A percentile compares a stretch with the other conserved stretches of the same genome.
Evolutionary conservation across 306 rosid species (phyloP).

Genomic region (Echinosophora koreensis): DNA sequence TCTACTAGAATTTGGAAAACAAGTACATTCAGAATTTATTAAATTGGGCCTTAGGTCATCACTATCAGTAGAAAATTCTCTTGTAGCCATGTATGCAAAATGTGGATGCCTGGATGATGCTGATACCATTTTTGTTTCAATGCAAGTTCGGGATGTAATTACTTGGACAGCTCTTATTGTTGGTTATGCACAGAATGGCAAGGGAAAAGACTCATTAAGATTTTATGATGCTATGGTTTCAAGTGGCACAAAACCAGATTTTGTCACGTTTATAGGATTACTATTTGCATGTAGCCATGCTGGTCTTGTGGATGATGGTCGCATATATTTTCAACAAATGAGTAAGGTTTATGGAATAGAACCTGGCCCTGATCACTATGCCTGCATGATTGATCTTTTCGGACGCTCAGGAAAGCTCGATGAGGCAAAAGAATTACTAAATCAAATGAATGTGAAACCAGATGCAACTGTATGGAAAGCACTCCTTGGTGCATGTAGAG

Average conservation of each 20-base stretch:
- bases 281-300: conserved; percentile 96
- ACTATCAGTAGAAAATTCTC: conserved; percentile 76
- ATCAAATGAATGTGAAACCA: conserved; percentile 74
- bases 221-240: conserved; percentile 81
- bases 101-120: conserved; percentile 93
- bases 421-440: conserved; percentile 68
- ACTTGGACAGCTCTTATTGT: conserved; percentile 93
- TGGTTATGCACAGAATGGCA: conserved; percentile 93
- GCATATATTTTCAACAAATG: conserved; percentile 72
- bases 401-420: conserved; percentile 82
- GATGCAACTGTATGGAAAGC: conserved; percentile 95
- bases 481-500: conserved; percentile 87
- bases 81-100: conserved; percentile 86
- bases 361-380: conserved; percentile 84
- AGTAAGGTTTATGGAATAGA: conserved; percentile 69
- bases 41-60: conserved; percentile 71
- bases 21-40: conserved; percentile 72
- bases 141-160: conserved; percentile 70
- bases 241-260: conserved; percentile 77
- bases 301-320: conserved; percentile 76
- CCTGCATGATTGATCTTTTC: conserved; percentile 90
- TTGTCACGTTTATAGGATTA: conserved; percentile 85
- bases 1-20: conserved; percentile 79
- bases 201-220: conserved; percentile 74
- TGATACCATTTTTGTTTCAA: conserved; percentile 62